Evolutionary conservation across 208 protist species (phyloP), one percentile per base, ranked within the genome.

Genomic region (Strigomonas culicis): DNA sequence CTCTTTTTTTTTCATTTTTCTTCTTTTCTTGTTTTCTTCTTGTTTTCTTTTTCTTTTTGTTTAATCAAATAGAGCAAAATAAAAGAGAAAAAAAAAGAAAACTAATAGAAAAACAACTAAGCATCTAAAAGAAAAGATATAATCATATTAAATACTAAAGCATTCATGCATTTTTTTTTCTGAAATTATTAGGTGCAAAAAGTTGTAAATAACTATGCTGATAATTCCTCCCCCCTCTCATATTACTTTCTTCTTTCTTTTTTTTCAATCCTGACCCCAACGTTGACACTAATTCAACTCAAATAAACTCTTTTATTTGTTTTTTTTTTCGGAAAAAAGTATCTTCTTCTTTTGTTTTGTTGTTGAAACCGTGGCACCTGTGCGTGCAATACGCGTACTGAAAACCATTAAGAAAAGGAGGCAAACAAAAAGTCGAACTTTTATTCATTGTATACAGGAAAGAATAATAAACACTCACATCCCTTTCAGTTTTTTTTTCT

Each of bases 131-230:
- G 55, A 59, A 49, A 19, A 55, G 36, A 6, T 17, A 41, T 17
- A 41, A 41, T 41, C 6, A 41, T 17, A 41, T 17, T 41, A 41
- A 41, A 41, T 41, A 41, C 6, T 6, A 13, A 41, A 41, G 13
- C 13, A 41, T 53, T 56, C 22, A 25, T 53, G 15, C 17, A 22
- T 56, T 59, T 15, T 68, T 68, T 68, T 68, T 41, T 51, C 28
- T 24, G 11, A 60, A 50, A 46, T 60, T 49, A 10, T 13, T 43
- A 60, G 4, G 8, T 13, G 32, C 8, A 60, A 11, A 4, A 3
- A 39, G 6, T 52, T 49, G 7, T 49, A 10, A 27, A 30, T 60
- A 22, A 52, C 7, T 19, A 63, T 17, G 8, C 3, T 63, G 51
- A 22, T 60, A 6, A 44, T 63, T 63, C 21, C 30, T 49, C 7